These are phyloP conservation scores for Yamadazyma triangularis DNA, from an alignment of 1,139 yeast species.

Conservation along the genomic window DNA sequence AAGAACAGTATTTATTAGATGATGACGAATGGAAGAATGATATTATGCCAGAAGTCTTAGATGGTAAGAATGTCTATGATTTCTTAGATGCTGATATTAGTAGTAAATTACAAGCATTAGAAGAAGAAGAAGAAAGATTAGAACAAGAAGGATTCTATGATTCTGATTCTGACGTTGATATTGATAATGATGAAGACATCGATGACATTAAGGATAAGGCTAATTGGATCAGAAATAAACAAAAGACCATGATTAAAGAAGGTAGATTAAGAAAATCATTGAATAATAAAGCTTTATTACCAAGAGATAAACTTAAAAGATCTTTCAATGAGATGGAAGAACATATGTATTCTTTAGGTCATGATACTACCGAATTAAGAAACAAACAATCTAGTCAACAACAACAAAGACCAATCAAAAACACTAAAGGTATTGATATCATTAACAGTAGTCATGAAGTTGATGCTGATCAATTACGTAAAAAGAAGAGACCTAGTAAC, in stretches of 20 bases:
- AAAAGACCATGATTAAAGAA: slow-evolving; percentile 86
- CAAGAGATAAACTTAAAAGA: slow-evolving; percentile 83
- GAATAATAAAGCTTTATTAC: slow-evolving; percentile 87
- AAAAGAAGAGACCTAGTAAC: slow-evolving; percentile 45
- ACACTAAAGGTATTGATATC: slow-evolving; percentile 67
- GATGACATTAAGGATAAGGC: slow-evolving; percentile 84
- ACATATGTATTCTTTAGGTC: slow-evolving; percentile 86
- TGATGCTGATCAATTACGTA: slow-evolving; percentile 27
- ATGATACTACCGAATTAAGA: slow-evolving; percentile 68
- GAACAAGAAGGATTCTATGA: slow-evolving; percentile 95
- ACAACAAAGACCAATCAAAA: slow-evolving; percentile 13
- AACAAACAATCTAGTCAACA: slow-evolving; percentile 39
- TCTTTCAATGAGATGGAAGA: slow-evolving; percentile 76
- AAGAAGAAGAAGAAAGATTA: slow-evolving; percentile 93
- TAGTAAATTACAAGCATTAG: slow-evolving; percentile 87
- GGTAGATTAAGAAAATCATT: slow-evolving; percentile 84
- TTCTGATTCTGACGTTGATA: slow-evolving; percentile 67
- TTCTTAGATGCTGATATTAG: slow-evolving; percentile 95
- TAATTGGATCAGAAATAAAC: slow-evolving; percentile 91
- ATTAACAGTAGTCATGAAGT: slow-evolving; percentile 50
- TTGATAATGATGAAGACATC: slow-evolving; percentile 45
- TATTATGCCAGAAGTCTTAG: slow-evolving; percentile 91
- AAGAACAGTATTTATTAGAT: slow-evolving; percentile 85
- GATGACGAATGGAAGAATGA: slow-evolving; percentile 98
- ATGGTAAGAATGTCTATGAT: slow-evolving; percentile 96